Evolutionary conservation across 495 filamentous ascomycete genomes (phyloP), one percentile per base, ranked within the genome.

Genomic region (Oleoguttula mirabilis): DNA sequence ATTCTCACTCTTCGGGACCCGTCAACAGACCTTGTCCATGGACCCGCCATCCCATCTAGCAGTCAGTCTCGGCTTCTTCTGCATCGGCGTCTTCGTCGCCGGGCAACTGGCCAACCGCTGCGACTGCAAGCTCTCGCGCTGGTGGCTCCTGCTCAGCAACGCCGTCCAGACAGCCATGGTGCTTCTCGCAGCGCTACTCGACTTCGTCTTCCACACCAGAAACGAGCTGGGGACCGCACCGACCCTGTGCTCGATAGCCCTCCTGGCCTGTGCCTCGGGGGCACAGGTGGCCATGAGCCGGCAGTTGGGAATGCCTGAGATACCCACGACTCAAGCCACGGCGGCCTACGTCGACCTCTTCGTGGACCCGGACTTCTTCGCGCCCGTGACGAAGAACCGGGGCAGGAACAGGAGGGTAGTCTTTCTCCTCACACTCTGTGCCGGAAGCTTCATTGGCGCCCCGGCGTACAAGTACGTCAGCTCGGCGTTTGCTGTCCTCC

Each of bases 241-340:
- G n/a, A n/a, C n/a, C 7, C 25, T 28, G n/a, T 28, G 25, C n/a
- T 28, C 25, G 25, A 7, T 28, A 7, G 60, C 0, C 43, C 55
- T 75, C 21, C 55, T 79, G 17, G 73, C 74, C 3, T 68, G 69
- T 25, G 68, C 72, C 2, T 66, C 72, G 0, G 75, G 75, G 1
- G 67, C 60, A 6, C 75, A 77, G 53, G 75, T 79, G 0, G 73
- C 73, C 14, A 66, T 74, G 63, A 62, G 61, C 2, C 61, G 75
- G 4, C 56, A 61, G 10, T 52, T 79, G 44, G 58, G 65, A 28
- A 67, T 76, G 58, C 71, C 71, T 4, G 73, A 79, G 51, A 79
- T 78, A 21, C 73, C 64, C 20, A 78, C 75, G 15, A 73, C 75
- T 3, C 77, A 77, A 73, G 75, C 75, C 1, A 79, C 75, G 20